These are phyloP conservation scores for Nemania sp. DNA, from an alignment of 2,329 filamentous ascomycete genomes.

Conservation along the genomic window DNA sequence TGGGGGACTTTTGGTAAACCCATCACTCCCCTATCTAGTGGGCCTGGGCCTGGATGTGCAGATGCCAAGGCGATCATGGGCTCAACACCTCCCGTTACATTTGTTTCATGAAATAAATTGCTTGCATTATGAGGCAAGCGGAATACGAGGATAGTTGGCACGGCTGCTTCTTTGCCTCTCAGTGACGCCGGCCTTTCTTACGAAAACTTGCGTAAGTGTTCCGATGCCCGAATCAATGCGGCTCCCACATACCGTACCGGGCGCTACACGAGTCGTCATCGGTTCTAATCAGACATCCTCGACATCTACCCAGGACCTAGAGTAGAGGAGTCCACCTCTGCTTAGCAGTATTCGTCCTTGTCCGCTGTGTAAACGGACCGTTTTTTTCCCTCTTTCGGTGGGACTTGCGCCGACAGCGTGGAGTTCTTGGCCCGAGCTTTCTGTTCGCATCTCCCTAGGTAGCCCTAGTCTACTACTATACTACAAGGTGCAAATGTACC, in stretches of 20 bases:
- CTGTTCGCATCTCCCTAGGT: neutral
- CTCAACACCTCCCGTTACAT: conserved; percentile 13
- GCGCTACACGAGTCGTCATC: conserved; percentile 14
- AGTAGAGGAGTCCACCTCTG: conserved; percentile 4
- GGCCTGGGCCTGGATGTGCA: neutral
- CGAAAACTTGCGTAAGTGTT: neutral
- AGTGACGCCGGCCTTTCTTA: neutral
- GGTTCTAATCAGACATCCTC: too few species aligned
- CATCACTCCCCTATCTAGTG: neutral
- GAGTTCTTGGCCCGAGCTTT: neutral
- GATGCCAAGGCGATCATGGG: conserved; percentile 1
- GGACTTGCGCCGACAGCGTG: conserved; percentile 21
- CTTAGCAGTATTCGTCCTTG: neutral
- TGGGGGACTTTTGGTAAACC: neutral
- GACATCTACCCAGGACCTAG: too few species aligned
- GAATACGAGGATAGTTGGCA: conserved; percentile 14
- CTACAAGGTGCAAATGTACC: conserved; percentile 10
- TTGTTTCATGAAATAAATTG: conserved; percentile 4
- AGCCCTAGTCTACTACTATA: neutral
- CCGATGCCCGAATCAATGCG: conserved; percentile 5
- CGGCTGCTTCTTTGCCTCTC: conserved; percentile 10
- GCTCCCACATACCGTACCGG: neutral
- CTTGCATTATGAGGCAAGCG: conserved; percentile 13
- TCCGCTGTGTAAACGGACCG: conserved; percentile 22
- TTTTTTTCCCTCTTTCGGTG: conserved; percentile 25